Base-by-base conservation (phyloP, 768 basidiomycete genomes). In the Xanthoconium stramineum region DNA sequence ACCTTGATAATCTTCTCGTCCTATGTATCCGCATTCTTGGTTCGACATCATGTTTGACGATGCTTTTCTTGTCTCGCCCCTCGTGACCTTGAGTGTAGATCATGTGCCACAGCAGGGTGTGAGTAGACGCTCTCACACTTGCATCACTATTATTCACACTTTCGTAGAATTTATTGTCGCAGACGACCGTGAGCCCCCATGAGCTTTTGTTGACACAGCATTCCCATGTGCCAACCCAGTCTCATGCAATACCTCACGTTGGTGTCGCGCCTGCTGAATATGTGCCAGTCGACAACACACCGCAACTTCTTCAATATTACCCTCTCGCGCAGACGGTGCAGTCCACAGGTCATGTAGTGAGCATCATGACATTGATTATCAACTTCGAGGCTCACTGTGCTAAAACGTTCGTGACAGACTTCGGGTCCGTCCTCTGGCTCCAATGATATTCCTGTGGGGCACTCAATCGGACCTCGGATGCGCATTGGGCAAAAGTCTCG, bases 51-150 rank as follows among this genome's bases (percentile, higher is more conserved):
- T 32, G 20, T 24, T 12, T 10, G 14, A 32, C 5, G 2, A 32
- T 49, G 1, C 14, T 28, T n/a, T 28, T n/a, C 1, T 54, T 5
- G 3, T 33, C 17, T 5, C 4, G 10, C 2, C 7, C 19, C 35
- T 30, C 17, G 5, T 3, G 15, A 39, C 6, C 36, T 11, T 7
- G 33, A 5, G 9, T 32, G 33, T 6, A 6, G 40, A 39, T 46
- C 40, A 57, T 55, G 24, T 38, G 38, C 7, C 17, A 36, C 32
- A 19, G 13, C 47, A 58, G 17, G 39, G 28, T n/a, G 63, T 64
- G 43, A 53, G 65, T 53, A 37, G 15, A 38, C 7, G 0, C 19
- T 28, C 17, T 50, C 17, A 3, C 35, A 12, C 14, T 40, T 40
- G 36, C 17, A 5, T 52, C 24, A 19, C n/a, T 3, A n/a, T 52